These are phyloP conservation scores for Drechslerella stenobrocha DNA, from an alignment of 2,329 filamentous ascomycete genomes.

Conservation along the genomic window DNA sequence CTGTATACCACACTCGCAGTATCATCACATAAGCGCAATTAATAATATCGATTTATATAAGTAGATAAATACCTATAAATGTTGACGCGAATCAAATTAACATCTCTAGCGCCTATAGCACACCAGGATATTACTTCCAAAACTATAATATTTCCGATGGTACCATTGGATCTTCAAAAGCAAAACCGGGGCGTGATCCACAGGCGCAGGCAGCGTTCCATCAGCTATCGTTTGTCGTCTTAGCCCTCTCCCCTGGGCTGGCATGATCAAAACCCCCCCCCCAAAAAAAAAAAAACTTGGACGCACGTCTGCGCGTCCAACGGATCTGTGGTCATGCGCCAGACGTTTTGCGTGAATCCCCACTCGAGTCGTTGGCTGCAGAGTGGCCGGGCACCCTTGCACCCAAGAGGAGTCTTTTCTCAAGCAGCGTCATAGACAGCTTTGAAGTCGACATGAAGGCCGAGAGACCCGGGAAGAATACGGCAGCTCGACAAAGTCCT, in stretches of 20 bases:
- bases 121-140: constrained; percentile 1
- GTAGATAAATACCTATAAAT: too few relatives aligned
- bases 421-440: constrained; percentile 33
- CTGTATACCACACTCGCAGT: not conserved
- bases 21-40: not conserved
- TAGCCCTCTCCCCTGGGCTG: too few relatives aligned
- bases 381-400: constrained; percentile 20
- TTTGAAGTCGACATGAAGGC: not conserved
- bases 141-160: constrained; percentile 32
- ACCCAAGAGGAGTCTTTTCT: constrained; percentile 13
- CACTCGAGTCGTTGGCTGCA: constrained; percentile 2
- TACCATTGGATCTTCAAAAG: constrained; percentile 11
- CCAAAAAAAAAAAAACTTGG: too few relatives aligned
- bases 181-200: constrained; percentile 16
- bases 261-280: too few relatives aligned
- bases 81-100: constrained; percentile 1
- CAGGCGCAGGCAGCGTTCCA: too few relatives aligned
- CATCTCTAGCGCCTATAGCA: too few relatives aligned
- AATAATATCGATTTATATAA: too few relatives aligned
- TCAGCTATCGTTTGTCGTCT: too few relatives aligned
- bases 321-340: constrained; percentile 42
- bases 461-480: not conserved
- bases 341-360: constrained; percentile 14
- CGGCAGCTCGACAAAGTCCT: too few relatives aligned
- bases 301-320: constrained; percentile 24